Base-by-base conservation (phyloP, 345 rosid species). In the Eucalyptus regnans region DNA sequence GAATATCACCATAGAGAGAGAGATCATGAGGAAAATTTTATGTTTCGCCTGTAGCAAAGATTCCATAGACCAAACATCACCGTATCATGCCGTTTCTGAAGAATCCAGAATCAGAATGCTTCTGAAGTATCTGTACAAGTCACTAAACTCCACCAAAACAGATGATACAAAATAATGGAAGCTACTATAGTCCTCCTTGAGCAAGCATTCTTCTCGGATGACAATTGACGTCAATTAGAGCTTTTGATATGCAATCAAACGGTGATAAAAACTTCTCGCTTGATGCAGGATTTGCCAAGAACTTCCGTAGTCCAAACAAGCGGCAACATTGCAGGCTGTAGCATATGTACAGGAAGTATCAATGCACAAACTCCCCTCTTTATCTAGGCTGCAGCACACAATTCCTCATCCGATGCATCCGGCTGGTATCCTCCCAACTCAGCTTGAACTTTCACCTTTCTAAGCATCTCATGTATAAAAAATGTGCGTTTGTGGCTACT, bases 401-500 rank as follows among this genome's bases (percentile, higher is more conserved):
- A 76, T 60, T 87, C 54, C 43, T 29, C 81, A 86, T 88, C 86
- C 80, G 23, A 66, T 87, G 83, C 13, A 88, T 91, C 90, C 29
- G 86, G 91, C 52, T 84, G 31, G 60, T 76, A n/a, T 87, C 88
- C 87, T 86, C 90, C 91, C 76, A 11, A 33, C 86, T 88, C 92
- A 41, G 92, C 89, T 81, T 91, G 89, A 62, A 80, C 29, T 22
- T 86, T 89, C 60, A 92, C 90, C 87, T 79, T 64, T 37, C 90
- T 87, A 11, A 94, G 91, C 89, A 87, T 89, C 87, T 90, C 90
- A 23, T 91, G 90, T 62, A 90, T 92, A 37, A 86, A 87, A 88
- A 89, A 87, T 5, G 93, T 29, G 31, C 87, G 90, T 87, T 89
- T 90, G 54, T 94, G 94, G 23, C 95, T 90, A 79, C 89, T 91